Percentiles rank a stretch among this genome's conserved stretches.
These are phyloP conservation scores for Carpinus viminea DNA, from an alignment of 306 rosid species.

Conservation along the genomic window DNA sequence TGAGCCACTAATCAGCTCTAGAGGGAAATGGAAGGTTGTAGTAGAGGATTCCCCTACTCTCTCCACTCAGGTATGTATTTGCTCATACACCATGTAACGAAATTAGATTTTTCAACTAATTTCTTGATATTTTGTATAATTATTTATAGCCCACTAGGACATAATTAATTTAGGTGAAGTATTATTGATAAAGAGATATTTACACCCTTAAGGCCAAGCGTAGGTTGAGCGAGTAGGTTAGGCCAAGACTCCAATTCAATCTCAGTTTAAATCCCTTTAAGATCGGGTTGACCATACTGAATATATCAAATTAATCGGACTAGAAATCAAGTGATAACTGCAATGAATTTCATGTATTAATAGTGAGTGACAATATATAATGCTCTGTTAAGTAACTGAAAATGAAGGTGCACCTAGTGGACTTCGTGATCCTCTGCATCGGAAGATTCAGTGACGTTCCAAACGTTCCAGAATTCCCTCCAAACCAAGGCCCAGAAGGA, in stretches of 20 bases:
- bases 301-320: not conserved
- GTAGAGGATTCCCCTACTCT: constrained; percentile 23
- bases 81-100: too few species aligned
- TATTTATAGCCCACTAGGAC: too few species aligned
- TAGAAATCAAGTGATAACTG: not conserved
- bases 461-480: constrained; percentile 65
- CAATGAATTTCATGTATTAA: too few species aligned
- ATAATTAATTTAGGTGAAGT: too few species aligned
- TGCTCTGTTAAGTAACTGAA: not conserved
- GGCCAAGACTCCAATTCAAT: too few species aligned
- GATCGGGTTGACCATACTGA: not conserved
- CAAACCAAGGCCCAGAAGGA: constrained; percentile 50
- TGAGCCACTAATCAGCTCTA: constrained; percentile 35
- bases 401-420: constrained; percentile 47
- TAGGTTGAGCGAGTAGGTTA: too few species aligned
- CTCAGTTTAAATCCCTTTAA: not conserved
- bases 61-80: too few species aligned
- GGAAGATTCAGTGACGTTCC: constrained; percentile 78
- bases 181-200: too few species aligned
- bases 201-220: too few species aligned
- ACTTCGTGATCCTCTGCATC: constrained; percentile 67
- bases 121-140: too few species aligned
- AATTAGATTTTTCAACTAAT: too few species aligned
- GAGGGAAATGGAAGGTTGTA: constrained; percentile 49
- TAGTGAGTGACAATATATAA: not conserved